A percentile compares a stretch with the other conserved stretches of the same genome.
These are phyloP conservation scores for Aureobasidium sp. DNA, from an alignment of 2,329 filamentous ascomycete species.

Conservation along the genomic window DNA sequence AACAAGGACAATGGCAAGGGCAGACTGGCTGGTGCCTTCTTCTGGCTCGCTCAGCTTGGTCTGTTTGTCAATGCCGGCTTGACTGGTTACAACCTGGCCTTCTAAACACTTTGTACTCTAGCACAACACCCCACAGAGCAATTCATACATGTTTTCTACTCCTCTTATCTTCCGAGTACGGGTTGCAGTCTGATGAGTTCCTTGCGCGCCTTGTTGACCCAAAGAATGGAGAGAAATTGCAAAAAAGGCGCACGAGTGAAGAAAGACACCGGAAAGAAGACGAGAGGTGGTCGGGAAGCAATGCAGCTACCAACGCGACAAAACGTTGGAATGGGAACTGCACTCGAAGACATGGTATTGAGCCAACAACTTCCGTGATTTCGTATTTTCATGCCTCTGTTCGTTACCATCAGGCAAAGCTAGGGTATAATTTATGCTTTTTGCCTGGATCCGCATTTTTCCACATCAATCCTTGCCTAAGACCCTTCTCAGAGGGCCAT, in stretches of 20 bases:
- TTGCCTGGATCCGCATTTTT: neutral
- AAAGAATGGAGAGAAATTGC: too few species aligned
- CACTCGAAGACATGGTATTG: neutral
- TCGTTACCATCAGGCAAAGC: neutral
- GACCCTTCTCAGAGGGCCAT: slow-evolving; percentile 19
- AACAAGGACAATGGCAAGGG: slow-evolving; percentile 35
- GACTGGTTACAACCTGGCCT: slow-evolving; percentile 22
- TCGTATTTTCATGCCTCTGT: neutral
- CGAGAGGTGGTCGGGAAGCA: too few species aligned
- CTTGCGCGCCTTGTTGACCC: too few species aligned
- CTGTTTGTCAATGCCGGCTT: slow-evolving; percentile 24
- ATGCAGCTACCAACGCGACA: too few species aligned
- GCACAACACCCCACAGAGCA: neutral
- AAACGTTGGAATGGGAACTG: neutral
- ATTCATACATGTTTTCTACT: neutral
- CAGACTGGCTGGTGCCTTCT: slow-evolving; percentile 30
- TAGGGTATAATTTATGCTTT: neutral
- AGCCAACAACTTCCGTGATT: neutral
- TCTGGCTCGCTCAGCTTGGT: slow-evolving; percentile 24
- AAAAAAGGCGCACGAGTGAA: too few species aligned
- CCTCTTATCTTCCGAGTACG: too few species aligned
- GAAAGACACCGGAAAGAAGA: too few species aligned
- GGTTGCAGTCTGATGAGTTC: too few species aligned
- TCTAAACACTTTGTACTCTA: neutral
- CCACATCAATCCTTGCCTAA: neutral